A percentile compares a stretch with the other conserved stretches of the same genome.
Conservation (phyloP, 2,329 filamentous ascomycete genomes). For the Emericellopsis atlantica region DNA sequence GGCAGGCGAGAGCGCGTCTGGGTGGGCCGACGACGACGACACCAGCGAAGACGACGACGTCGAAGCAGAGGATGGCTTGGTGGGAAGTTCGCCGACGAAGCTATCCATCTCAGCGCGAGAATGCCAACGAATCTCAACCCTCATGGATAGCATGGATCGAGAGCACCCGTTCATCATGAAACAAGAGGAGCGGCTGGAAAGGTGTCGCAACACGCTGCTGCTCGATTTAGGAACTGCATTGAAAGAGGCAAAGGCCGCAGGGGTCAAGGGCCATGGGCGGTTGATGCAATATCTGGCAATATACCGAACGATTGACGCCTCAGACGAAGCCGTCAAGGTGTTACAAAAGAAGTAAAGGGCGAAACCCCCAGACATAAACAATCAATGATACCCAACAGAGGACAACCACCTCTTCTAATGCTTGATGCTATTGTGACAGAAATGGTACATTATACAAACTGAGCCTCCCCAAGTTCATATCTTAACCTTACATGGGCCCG, state of each 20-base stretch:
- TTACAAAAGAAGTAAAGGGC: conserved; percentile 24
- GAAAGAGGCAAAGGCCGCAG: conserved; percentile 29
- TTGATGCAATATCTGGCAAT: conserved; percentile 38
- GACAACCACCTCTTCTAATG: background rate
- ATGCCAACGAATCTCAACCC: conserved; percentile 25
- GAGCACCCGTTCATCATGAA: conserved; percentile 36
- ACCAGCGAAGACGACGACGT: conserved; percentile 20
- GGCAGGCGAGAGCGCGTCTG: conserved; percentile 3
- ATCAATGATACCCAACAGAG: background rate
- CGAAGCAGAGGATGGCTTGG: conserved; percentile 11
- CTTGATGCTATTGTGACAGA: conserved; percentile 11
- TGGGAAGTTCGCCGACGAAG: conserved; percentile 33
- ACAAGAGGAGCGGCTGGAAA: conserved; percentile 34
- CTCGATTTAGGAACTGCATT: conserved; percentile 40
- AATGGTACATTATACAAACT: conserved; percentile 24
- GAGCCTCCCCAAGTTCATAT: background rate
- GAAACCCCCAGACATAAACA: background rate
- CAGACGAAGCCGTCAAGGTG: conserved; percentile 36
- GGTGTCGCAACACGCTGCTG: conserved; percentile 43
- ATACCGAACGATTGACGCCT: conserved; percentile 38
- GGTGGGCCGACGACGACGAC: conserved; percentile 8
- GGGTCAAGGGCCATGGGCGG: conserved; percentile 26
- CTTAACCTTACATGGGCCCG: conserved; percentile 34
- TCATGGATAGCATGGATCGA: conserved; percentile 32
- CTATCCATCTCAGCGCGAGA: conserved; percentile 31